Percentiles rank a stretch among this genome's conserved stretches.
Conservation (phyloP, 805 yeast genomes). For the Saccharomycopsis babjevae region DNA sequence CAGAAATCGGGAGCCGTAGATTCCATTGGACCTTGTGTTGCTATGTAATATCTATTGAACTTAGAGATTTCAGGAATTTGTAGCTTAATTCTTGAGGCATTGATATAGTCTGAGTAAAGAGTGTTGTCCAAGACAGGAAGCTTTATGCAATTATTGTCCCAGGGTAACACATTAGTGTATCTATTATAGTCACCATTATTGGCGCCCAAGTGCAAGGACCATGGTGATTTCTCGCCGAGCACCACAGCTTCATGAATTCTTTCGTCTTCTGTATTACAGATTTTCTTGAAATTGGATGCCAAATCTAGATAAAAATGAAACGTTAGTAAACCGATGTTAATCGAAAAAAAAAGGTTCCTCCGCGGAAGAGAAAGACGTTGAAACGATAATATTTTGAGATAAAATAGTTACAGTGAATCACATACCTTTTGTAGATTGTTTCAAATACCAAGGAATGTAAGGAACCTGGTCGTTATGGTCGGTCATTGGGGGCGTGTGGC, state of each 20-base stretch:
- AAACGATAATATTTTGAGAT: no score
- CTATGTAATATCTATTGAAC: conserved; percentile 36
- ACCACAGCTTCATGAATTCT: conserved; percentile 30
- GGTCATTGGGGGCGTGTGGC: not conserved
- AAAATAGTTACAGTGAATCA: not conserved
- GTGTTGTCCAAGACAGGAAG: conserved; percentile 22
- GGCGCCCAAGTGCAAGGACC: conserved; percentile 20
- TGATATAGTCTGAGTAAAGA: conserved; percentile 51
- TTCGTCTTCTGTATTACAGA: conserved; percentile 29
- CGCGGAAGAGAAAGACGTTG: no score
- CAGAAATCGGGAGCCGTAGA: conserved; percentile 77
- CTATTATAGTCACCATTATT: conserved; percentile 23
- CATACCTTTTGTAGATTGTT: conserved; percentile 11
- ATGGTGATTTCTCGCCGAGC: conserved; percentile 7
- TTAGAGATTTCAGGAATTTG: conserved; percentile 21
- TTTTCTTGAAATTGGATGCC: conserved; percentile 25
- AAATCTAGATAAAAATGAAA: conserved; percentile 11
- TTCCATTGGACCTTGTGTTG: conserved; percentile 72
- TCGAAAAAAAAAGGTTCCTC: not conserved
- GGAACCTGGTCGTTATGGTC: not conserved
- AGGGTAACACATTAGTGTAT: conserved; percentile 56
- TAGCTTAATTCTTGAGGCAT: conserved; percentile 62
- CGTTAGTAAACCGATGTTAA: not conserved
- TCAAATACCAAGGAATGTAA: conserved; percentile 13
- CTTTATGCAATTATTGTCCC: conserved; percentile 46